Evolutionary conservation across 345 rosid genomes (phyloP), one percentile per base, ranked within the genome.

Genomic region (Linum usitatissimum): DNA sequence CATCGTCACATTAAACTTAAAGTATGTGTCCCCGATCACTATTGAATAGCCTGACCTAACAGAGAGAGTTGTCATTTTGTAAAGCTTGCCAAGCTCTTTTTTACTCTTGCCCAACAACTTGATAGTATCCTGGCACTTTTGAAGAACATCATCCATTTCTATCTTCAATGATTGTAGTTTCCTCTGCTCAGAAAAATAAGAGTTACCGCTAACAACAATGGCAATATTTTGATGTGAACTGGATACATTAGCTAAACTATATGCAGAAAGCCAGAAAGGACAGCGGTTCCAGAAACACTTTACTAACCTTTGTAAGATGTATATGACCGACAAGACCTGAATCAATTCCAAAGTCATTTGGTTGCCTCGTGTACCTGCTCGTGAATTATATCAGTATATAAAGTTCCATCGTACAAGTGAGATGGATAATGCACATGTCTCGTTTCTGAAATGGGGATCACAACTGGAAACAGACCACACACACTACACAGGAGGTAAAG

Each of bases 271-370:
- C 21, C 18, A 55, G 30, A 45, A 4, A 23, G 63, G 69, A 30
- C 9, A 62, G 68, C 39, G 42, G 48, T 64, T 53, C 30, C 64
- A 34, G 40, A 61, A 49, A 57, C 55, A 70, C 69, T 60, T 17
- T 20, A 45, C 18, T 62, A 63, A 87, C 99, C 97, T 84, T 77
- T 30, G 84, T 64, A 38, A 90, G 84, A 77, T 90, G 91, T 71
- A 90, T 60, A 74, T 90, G 96, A 40, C 94, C 97, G 63, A 82
- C 80, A 66, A 90, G 81, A 62, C 90, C 82, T 12, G 77, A 62
- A 64, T 81, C 88, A 70, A 40, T 68, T 39, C 80, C 85, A 68
- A 73, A 68, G 31, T 68, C 71, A 68, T 77, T 89, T 18, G 69
- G 73, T 34, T 64, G 79, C 36, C 72, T 82, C 71, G 59, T 80